Percentiles rank a stretch among this genome's conserved stretches.
Conservation (phyloP, 139 green algal genomes). For the Picochlorum sp. region DNA sequence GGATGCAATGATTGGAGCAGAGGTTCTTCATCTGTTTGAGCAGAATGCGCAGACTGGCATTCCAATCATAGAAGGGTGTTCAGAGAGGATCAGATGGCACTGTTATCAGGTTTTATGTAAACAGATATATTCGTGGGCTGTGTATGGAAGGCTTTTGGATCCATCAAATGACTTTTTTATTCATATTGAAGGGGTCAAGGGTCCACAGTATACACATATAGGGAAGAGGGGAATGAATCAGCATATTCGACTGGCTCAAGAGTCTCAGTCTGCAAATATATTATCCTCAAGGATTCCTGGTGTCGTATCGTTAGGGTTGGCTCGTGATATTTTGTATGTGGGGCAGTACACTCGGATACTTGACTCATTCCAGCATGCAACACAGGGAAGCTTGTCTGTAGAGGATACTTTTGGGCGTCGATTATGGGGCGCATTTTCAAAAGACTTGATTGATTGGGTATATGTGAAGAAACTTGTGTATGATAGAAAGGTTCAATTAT, state of each 20-base stretch:
- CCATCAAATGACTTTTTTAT: slow-evolving; percentile 78
- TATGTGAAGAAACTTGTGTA: background rate
- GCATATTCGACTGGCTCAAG: slow-evolving; percentile 34
- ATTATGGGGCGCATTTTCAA: background rate
- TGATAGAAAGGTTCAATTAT: background rate
- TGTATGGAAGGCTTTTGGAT: slow-evolving; percentile 75
- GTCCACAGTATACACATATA: background rate
- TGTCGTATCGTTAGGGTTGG: background rate
- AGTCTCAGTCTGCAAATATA: slow-evolving; percentile 38
- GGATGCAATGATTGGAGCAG: slow-evolving; percentile 23
- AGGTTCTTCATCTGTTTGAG: slow-evolving; percentile 52
- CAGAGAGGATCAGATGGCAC: slow-evolving; percentile 75
- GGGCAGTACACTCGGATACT: too few species aligned
- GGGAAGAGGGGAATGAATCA: background rate
- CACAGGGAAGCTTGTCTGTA: too few species aligned
- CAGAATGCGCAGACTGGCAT: slow-evolving; percentile 40
- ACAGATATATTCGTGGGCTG: slow-evolving; percentile 78
- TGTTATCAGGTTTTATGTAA: slow-evolving; percentile 75
- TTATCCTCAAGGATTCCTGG: background rate
- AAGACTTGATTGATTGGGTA: background rate
- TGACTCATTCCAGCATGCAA: too few species aligned
- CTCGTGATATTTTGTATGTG: background rate
- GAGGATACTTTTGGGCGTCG: too few species aligned
- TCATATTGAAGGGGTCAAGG: background rate
- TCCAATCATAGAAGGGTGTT: slow-evolving; percentile 57